These are phyloP conservation scores for Coniochaeta sp. DNA, from an alignment of 2,329 filamentous ascomycete species.

Conservation along the genomic window DNA sequence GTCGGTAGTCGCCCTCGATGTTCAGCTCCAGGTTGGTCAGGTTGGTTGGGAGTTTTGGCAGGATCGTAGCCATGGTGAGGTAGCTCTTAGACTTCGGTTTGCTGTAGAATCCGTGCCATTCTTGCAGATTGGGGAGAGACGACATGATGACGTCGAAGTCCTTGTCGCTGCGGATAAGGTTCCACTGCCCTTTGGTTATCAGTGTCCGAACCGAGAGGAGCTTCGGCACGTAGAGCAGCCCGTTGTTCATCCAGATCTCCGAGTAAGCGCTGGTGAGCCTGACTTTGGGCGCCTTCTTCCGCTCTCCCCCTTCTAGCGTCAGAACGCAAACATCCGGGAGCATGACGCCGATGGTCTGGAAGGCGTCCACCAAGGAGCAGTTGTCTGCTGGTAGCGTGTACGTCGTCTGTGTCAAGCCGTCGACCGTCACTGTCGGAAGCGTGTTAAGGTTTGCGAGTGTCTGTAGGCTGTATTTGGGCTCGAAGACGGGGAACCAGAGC, in stretches of 20 bases:
- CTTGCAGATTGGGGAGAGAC: constrained; percentile 58
- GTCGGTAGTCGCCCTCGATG: constrained; percentile 64
- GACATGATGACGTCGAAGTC: constrained; percentile 57
- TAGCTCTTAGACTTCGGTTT: constrained; percentile 71
- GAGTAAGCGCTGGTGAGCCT: constrained; percentile 25
- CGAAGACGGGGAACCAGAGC: constrained; percentile 71
- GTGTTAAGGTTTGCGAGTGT: constrained; percentile 35
- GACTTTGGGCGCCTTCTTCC: constrained; percentile 67
- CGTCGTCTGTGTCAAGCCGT: constrained; percentile 48
- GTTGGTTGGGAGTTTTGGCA: constrained; percentile 48
- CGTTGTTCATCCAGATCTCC: not conserved
- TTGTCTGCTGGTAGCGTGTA: constrained; percentile 59
- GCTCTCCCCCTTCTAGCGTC: constrained; percentile 70
- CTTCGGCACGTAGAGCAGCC: constrained; percentile 14
- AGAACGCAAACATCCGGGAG: constrained; percentile 58
- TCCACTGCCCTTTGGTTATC: constrained; percentile 71
- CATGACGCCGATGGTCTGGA: constrained; percentile 51
- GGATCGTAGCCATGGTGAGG: constrained; percentile 58
- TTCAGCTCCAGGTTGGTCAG: constrained; percentile 60
- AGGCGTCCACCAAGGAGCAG: constrained; percentile 63
- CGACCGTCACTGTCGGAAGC: constrained; percentile 45
- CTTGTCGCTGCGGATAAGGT: constrained; percentile 57
- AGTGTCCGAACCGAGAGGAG: constrained; percentile 57
- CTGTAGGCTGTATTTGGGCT: constrained; percentile 42
- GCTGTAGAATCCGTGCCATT: constrained; percentile 59